A percentile compares a stretch with the other conserved stretches of the same genome.
Evolutionary conservation across 768 basidiomycete genomes (phyloP).

Genomic region (Lactarius quietus): DNA sequence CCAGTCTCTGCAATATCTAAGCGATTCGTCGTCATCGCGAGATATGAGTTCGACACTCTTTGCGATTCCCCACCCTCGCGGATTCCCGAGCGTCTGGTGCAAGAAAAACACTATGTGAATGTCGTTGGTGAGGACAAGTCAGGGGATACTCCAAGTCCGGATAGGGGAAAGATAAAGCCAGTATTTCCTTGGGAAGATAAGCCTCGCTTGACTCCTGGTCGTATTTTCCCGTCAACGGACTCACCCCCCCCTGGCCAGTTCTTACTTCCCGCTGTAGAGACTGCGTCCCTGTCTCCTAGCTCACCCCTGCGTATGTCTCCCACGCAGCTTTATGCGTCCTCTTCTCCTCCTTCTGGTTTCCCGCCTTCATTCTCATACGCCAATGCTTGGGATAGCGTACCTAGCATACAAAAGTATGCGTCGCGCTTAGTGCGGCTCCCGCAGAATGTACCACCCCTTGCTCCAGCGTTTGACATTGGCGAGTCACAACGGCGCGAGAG

Average conservation of each 20-base stretch:
- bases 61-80: slow-evolving; percentile 54
- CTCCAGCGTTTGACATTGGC: slow-evolving; percentile 49
- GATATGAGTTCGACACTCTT: slow-evolving; percentile 45
- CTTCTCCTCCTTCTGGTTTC: slow-evolving; percentile 42
- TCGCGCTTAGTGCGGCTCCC: slow-evolving; percentile 53
- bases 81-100: slow-evolving; percentile 64
- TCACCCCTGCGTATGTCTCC: slow-evolving; percentile 20
- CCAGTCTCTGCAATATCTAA: slow-evolving; percentile 44
- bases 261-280: slow-evolving; percentile 6
- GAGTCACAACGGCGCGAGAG: slow-evolving; percentile 34
- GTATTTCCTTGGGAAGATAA: slow-evolving; percentile 96
- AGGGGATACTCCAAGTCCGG: slow-evolving; percentile 54
- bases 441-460: slow-evolving; percentile 38
- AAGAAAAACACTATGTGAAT: slow-evolving; percentile 69
- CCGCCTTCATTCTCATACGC: slow-evolving; percentile 59
- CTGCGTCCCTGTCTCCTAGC: slow-evolving; percentile 28
- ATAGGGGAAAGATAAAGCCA: slow-evolving; percentile 64
- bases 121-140: slow-evolving; percentile 45
- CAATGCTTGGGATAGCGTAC: slow-evolving; percentile 84
- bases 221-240: slow-evolving; percentile 52
- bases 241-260: slow-evolving; percentile 29
- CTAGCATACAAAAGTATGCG: slow-evolving; percentile 76
- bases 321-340: slow-evolving; percentile 30
- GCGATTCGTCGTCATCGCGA: slow-evolving; percentile 30
- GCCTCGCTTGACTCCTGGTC: slow-evolving; percentile 59